Base-by-base conservation (phyloP, 345 rosid species). In the Lepidium didymum region DNA sequence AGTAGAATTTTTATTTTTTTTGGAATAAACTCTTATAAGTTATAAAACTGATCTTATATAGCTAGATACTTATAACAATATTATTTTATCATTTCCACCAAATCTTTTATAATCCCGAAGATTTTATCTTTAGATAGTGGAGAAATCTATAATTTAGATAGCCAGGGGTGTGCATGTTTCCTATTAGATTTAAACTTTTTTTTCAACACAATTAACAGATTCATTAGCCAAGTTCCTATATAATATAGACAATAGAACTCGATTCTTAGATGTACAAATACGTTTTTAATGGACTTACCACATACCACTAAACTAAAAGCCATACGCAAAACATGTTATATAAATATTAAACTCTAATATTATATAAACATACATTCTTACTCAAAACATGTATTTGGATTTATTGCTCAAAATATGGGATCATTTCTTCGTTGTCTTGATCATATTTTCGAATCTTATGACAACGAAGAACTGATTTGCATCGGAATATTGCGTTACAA, bases 101-200 rank as follows among this genome's bases (percentile, higher is more conserved):
- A 36, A 68, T 68, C 73, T 46, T 57, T 13, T 46, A 56, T 36
- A 47, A 68, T 68, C 64, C 37, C 5, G 3, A 25, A 56, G 18
- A 56, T 35, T 56, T 19, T 15, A 27, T 67, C 55, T 55, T 67
- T 55, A 19, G 72, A 45, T 56, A 68, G 49, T 56, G 73, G 73
- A 68, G 10, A 27, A 46, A 68, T 56, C 56, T 46, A 21, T 33
- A 13, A n/a, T 18, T 16, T 67, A 42, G 12, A 55, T 34, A 6
- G 10, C 33, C 63, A 33, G 5, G 44, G 43, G 55, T 56, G 63
- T 53, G 21, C 52, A 41, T 43, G 42, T 29, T 56, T 34, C 7
- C 6, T 29, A 29, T 27, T 27, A 27, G 6, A 27, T 4, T 4
- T 27, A 27, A 27, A 4, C 31, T 27, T n/a, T n/a, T n/a, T n/a